Percentiles rank a stretch among this genome's conserved stretches.
Conservation (phyloP, 306 rosid species). For the Cicer cuneatum region DNA sequence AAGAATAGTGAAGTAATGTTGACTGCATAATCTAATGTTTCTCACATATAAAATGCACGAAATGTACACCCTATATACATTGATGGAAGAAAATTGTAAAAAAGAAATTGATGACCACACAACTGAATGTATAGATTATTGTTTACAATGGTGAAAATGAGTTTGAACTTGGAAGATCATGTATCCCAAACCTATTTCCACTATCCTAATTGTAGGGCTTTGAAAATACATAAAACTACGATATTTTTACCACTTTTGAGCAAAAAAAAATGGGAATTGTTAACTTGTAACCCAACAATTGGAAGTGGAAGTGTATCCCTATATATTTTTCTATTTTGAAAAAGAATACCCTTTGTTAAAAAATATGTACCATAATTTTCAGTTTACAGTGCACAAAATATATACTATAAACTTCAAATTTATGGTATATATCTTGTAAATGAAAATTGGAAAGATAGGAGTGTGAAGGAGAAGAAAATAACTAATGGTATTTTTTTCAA, state of each 20-base stretch:
- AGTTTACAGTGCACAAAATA: neutral
- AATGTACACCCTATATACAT: no score
- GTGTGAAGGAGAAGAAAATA: neutral
- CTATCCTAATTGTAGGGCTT: neutral
- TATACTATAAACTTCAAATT: neutral
- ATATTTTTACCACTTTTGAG: neutral
- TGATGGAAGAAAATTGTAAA: no score
- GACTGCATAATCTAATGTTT: no score
- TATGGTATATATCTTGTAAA: neutral
- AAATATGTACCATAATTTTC: neutral
- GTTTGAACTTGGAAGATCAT: neutral
- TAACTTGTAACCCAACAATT: neutral
- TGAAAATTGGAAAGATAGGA: neutral
- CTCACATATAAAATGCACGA: no score
- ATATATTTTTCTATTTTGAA: neutral
- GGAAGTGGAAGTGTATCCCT: neutral
- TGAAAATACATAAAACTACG: neutral
- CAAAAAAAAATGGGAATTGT: neutral
- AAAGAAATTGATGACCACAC: no score
- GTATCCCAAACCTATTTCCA: neutral
- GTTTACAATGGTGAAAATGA: neutral
- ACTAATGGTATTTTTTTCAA: neutral
- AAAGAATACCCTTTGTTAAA: neutral
- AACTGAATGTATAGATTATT: no score
- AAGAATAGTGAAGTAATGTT: no score